Evolutionary conservation across 768 basidiomycete genomes (phyloP).

Genomic region (Leccinum barrowsii): DNA sequence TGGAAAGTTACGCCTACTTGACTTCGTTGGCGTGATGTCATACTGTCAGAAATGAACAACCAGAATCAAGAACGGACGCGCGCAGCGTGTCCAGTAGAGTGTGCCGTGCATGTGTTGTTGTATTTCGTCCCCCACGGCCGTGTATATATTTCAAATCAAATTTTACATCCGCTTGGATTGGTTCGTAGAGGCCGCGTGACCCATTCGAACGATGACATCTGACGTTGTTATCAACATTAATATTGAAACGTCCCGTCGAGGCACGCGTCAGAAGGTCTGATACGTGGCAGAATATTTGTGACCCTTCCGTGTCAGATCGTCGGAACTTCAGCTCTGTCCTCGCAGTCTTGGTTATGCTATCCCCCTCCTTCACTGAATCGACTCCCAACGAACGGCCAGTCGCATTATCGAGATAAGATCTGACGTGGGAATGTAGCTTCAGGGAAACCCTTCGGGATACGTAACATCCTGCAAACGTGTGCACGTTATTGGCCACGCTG

Average conservation of each 20-base stretch:
- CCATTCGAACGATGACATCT: not conserved
- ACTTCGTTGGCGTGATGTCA: conserved; percentile 20
- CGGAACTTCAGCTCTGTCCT: not conserved
- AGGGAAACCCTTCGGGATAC: not conserved
- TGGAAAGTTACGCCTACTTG: conserved; percentile 13
- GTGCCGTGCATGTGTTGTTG: conserved; percentile 8
- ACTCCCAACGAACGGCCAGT: not conserved
- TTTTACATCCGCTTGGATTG: conserved; percentile 2
- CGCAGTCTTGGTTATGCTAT: not conserved
- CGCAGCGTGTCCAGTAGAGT: not conserved
- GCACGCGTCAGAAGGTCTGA: not conserved
- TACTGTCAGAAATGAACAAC: not conserved
- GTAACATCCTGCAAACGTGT: not conserved
- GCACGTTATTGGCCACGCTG: conserved; percentile 8
- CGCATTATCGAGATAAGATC: not conserved
- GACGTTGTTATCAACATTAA: not conserved
- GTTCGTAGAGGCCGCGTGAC: conserved; percentile 2
- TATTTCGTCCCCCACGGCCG: conserved; percentile 4
- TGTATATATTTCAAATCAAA: conserved; percentile 2
- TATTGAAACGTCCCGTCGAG: not conserved
- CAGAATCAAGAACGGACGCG: not conserved
- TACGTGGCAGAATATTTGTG: not conserved
- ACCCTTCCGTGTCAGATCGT: not conserved
- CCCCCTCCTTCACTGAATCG: not conserved
- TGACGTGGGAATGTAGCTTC: not conserved